These are phyloP conservation scores for Cyberlindnera sargentensis DNA, from an alignment of 805 yeast species.

Conservation along the genomic window DNA sequence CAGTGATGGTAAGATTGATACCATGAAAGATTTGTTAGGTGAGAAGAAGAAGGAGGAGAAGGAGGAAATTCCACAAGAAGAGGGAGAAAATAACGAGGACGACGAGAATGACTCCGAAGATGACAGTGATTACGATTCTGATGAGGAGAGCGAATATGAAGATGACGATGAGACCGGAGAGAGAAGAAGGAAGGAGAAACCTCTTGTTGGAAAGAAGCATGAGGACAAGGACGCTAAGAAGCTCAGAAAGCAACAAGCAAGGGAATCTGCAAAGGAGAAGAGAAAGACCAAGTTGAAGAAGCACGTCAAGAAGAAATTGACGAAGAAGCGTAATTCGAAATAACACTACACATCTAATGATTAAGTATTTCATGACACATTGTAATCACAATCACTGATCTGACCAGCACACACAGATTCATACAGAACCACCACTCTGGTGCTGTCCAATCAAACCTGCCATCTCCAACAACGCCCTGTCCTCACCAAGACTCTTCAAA, in stretches of 20 bases:
- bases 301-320: slow-evolving; percentile 69
- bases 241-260: slow-evolving; percentile 67
- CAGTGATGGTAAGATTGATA: slow-evolving; percentile 71
- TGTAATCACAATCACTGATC: not conserved
- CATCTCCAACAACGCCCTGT: slow-evolving; percentile 79
- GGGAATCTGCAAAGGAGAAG: slow-evolving; percentile 71
- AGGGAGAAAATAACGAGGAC: slow-evolving; percentile 18
- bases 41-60: slow-evolving; percentile 19
- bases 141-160: slow-evolving; percentile 26
- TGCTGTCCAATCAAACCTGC: slow-evolving; percentile 55
- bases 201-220: slow-evolving; percentile 63
- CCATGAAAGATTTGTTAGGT: slow-evolving; percentile 57
- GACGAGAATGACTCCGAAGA: slow-evolving; percentile 22
- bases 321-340: slow-evolving; percentile 41
- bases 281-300: slow-evolving; percentile 79
- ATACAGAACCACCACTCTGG: slow-evolving; percentile 44
- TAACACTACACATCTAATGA: not conserved
- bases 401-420: not conserved
- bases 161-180: slow-evolving; percentile 30
- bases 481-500: slow-evolving; percentile 63
- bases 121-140: slow-evolving; percentile 27
- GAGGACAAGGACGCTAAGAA: slow-evolving; percentile 76
- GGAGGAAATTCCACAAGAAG: slow-evolving; percentile 20
- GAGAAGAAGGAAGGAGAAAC: slow-evolving; percentile 31
- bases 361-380: not conserved